Evolutionary conservation across 441 rosid species (phyloP), one percentile per base, ranked within the genome.

Genomic region (Croton laevigatus): DNA sequence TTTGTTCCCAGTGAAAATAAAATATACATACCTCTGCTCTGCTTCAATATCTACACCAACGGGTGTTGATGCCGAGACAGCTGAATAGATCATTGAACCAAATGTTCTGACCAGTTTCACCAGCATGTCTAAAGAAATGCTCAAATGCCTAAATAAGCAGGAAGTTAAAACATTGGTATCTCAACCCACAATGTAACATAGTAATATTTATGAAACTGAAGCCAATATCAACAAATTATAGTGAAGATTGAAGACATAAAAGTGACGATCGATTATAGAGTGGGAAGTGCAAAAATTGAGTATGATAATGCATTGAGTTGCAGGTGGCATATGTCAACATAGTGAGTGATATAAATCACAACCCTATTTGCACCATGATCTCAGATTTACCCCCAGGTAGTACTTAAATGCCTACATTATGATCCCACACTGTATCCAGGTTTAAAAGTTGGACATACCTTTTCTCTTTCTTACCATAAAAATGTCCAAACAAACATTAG

Each of bases 11-110:
- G 71, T 64, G 37, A 58, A 23, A 58, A 58, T 3, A 59, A 75
- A 49, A 22, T 13, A 36, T 5, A 69, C 84, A 40, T 57, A 91
- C 99, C 99, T 96, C 80, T 89, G 93, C 76, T 96, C 98, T 38
- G 97, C 98, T 84, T 96, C 99, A 61, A 96, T 89, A 80, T 96
- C 98, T 71, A 91, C 93, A 64, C 99, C 99, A 76, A 90, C 91
- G 58, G 97, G 81, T 54, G 89, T 75, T 55, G 94, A 83, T 75
- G 98, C 94, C 3, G 93, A 93, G 46, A 93, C 71, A 20, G 96
- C 83, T 36, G 98, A 86, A 81, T 93, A 91, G 55, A 95, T 84
- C 87, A 86, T 78, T 19, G 88, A 78, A 68, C 98, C 97, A 72
- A 87, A 95, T 55, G 81, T 83, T 80, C 98, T 85, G 68, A 93